Percentiles rank a stretch among this genome's conserved stretches.
phyloP scores from a whole-genome alignment of 1,139 yeast genomes.

The Groenewaldozyma auringiensis region DNA sequence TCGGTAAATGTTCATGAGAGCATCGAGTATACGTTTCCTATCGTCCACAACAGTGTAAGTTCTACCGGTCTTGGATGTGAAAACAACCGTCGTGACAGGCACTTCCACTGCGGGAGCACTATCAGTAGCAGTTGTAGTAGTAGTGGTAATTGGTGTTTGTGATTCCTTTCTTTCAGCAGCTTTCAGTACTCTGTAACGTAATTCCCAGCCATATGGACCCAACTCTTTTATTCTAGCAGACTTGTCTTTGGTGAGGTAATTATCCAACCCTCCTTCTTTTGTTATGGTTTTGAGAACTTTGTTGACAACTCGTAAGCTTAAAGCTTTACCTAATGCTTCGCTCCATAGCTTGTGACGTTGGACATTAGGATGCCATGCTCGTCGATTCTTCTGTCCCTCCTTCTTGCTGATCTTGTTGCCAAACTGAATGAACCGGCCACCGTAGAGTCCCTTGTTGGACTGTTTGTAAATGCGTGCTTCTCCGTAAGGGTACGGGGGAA shows the following conservation, averaged over 20 bases:
- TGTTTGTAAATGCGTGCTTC: slow-evolving; percentile 72
- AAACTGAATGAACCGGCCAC: slow-evolving; percentile 73
- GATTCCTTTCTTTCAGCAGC: slow-evolving; percentile 12
- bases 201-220: slow-evolving; percentile 87
- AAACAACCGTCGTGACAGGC: slow-evolving; percentile 3
- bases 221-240: slow-evolving; percentile 85
- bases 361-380: slow-evolving; percentile 79
- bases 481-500: slow-evolving; percentile 79
- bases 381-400: slow-evolving; percentile 61
- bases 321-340: slow-evolving; percentile 55
- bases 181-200: slow-evolving; percentile 62
- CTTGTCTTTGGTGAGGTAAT: slow-evolving; percentile 76
- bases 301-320: slow-evolving; percentile 60
- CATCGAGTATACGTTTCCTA: slow-evolving; percentile 50
- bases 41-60: slow-evolving; percentile 52
- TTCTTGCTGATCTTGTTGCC: slow-evolving; percentile 71
- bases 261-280: slow-evolving; percentile 91
- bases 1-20: not conserved
- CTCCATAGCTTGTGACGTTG: slow-evolving; percentile 75
- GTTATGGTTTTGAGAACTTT: slow-evolving; percentile 78
- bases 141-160: not conserved
- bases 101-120: slow-evolving; percentile 1
- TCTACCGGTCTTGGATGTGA: slow-evolving; percentile 25
- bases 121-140: not conserved
- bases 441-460: slow-evolving; percentile 80